A percentile compares a stretch with the other conserved stretches of the same genome.
Evolutionary conservation across 2,329 filamentous ascomycete species (phyloP).

Genomic region (Neonectria ditissima): DNA sequence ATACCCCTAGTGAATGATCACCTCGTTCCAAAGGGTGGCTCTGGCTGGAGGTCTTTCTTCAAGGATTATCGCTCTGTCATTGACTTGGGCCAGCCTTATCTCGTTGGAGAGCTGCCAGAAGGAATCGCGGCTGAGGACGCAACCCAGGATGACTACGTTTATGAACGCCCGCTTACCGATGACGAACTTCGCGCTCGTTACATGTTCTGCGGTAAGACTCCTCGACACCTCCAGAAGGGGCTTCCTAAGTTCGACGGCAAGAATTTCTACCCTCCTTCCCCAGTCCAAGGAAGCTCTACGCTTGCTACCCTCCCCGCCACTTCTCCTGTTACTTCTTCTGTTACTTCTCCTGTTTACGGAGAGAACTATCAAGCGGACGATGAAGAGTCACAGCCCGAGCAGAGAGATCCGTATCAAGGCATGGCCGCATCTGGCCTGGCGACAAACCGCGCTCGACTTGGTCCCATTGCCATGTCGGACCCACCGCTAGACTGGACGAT

Average conservation of each 20-base stretch:
- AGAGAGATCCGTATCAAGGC: conserved; percentile 35
- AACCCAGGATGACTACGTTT: conserved; percentile 63
- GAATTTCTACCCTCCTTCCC: conserved; percentile 71
- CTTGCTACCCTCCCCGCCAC: conserved; percentile 17
- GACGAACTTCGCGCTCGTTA: conserved; percentile 70
- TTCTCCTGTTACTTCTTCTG: too few species aligned
- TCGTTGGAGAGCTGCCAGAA: conserved; percentile 64
- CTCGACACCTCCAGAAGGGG: conserved; percentile 61
- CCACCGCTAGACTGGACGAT: conserved; percentile 37
- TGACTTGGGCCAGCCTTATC: conserved; percentile 58
- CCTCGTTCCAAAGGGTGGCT: conserved; percentile 28
- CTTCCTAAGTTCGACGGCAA: conserved; percentile 74
- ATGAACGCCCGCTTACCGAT: conserved; percentile 67
- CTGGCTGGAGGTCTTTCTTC: conserved; percentile 40
- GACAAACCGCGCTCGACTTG: conserved; percentile 40
- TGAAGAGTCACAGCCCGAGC: conserved; percentile 6
- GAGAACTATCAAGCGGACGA: not conserved
- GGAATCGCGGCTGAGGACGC: conserved; percentile 57
- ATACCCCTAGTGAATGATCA: conserved; percentile 9
- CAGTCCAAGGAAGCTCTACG: conserved; percentile 53
- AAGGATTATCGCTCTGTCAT: conserved; percentile 31
- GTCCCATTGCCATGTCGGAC: conserved; percentile 51
- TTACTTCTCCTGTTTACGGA: not conserved
- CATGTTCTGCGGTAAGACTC: conserved; percentile 70
- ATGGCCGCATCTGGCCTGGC: conserved; percentile 24